Percentiles rank a stretch among this genome's conserved stretches.
Evolutionary conservation across 345 rosid species (phyloP).

Genomic region (Brassica rapa): DNA sequence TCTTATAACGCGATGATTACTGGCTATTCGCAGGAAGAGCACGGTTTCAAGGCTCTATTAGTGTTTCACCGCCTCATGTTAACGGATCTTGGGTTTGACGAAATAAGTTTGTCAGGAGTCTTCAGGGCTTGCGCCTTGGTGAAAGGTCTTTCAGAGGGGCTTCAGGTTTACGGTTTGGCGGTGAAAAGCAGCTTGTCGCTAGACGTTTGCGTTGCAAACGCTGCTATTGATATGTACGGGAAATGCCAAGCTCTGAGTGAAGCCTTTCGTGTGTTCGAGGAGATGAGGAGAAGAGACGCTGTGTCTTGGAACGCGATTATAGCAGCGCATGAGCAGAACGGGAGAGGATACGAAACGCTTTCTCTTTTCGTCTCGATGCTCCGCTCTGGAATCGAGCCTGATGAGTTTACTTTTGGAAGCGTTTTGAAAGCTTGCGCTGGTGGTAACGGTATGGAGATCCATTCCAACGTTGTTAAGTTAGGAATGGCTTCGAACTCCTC

Average conservation of each 20-base stretch:
- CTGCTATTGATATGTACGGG: constrained; percentile 89
- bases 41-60: constrained; percentile 62
- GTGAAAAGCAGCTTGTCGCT: constrained; percentile 52
- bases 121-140: constrained; percentile 77
- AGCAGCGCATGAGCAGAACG: constrained; percentile 82
- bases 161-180: constrained; percentile 68
- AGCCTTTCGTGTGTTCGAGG: constrained; percentile 61
- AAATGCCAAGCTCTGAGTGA: constrained; percentile 75
- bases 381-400: constrained; percentile 64
- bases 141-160: constrained; percentile 65
- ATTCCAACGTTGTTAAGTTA: constrained; percentile 66
- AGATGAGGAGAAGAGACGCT: constrained; percentile 76
- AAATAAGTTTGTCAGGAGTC: constrained; percentile 83
- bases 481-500: constrained; percentile 65
- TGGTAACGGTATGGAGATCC: constrained; percentile 68
- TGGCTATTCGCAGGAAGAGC: constrained; percentile 61
- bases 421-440: constrained; percentile 81
- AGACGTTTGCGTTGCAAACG: constrained; percentile 72
- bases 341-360: constrained; percentile 57
- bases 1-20: constrained; percentile 83
- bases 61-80: constrained; percentile 54
- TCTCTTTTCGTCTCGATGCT: constrained; percentile 68
- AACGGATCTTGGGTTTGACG: constrained; percentile 70
- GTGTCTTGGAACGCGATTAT: constrained; percentile 95
- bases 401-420: constrained; percentile 93